Conservation (phyloP, 2,329 filamentous ascomycete species). For the Cytospora chrysosperma region DNA sequence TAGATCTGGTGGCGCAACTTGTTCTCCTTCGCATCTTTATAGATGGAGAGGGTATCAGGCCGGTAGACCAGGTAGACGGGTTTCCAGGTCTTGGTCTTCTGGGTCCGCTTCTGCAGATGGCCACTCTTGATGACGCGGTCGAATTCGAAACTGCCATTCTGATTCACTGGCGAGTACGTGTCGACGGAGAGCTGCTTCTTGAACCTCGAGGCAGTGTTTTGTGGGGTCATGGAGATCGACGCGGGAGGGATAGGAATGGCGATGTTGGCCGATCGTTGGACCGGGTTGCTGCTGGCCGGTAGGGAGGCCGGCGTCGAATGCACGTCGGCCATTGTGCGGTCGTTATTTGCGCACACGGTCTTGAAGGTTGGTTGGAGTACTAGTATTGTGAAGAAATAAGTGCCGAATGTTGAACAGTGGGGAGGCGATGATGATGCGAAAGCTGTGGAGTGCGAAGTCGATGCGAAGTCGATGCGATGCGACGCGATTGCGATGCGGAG, state of each 20-base stretch:
- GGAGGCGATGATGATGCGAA: background rate
- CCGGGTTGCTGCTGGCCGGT: constrained; percentile 25
- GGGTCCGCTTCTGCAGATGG: constrained; percentile 81
- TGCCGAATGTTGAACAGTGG: background rate
- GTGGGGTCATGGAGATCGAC: constrained; percentile 31
- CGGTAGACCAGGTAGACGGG: constrained; percentile 84
- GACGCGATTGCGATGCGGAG: background rate
- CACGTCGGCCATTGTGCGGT: constrained; percentile 28
- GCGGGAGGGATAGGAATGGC: constrained; percentile 25
- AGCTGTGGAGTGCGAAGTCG: too few species aligned
- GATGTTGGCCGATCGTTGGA: constrained; percentile 20
- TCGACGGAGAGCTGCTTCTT: constrained; percentile 54
- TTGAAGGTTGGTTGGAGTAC: background rate
- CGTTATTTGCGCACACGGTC: background rate
- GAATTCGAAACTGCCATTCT: constrained; percentile 94
- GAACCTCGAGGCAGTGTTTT: constrained; percentile 32
- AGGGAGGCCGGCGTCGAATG: constrained; percentile 29
- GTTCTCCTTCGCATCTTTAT: constrained; percentile 87
- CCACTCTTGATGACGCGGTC: constrained; percentile 91
- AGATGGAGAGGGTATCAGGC: constrained; percentile 86
- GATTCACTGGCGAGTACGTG: constrained; percentile 81
- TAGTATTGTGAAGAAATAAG: background rate
- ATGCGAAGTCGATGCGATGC: background rate
- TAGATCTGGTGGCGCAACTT: constrained; percentile 86
- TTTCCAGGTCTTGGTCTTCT: constrained; percentile 97